Evolutionary conservation across 345 rosid genomes (phyloP), one percentile per base, ranked within the genome.

Genomic region (Euclidium syriacum): DNA sequence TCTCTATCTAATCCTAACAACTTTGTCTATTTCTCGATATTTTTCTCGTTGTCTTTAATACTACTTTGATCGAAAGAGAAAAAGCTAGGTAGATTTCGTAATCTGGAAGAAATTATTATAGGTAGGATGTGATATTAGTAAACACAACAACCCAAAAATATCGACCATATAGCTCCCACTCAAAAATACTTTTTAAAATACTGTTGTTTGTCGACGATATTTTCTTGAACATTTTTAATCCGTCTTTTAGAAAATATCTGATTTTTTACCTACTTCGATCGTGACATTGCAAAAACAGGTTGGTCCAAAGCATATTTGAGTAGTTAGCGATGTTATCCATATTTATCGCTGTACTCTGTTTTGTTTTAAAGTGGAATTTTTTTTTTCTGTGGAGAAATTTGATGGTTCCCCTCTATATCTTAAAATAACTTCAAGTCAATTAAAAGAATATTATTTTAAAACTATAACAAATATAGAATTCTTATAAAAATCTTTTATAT

Each of bases 61-160:
- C 33, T 22, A 15, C 58, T 48, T 57, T 67, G 5, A 34, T 7
- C 16, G 6, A 35, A 66, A 36, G 10, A 26, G 10, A 24, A 34
- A 48, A 47, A 22, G 4, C 4, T 0, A 48, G 33, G 51, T 49
- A 22, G 23, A 40, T 49, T 44, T 49, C 58, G 65, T 32, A 68
- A 50, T 50, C 9, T 23, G 11, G 46, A 32, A 32, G 57, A 54
- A 8, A 18, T 23, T 39, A 18, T 23, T 39, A 58, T 58, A 22
- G 73, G 73, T 68, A 19, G 12, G 72, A 58, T 58, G 38, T 58
- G 73, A 58, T 50, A 30, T 41, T 16, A 29, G 43, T 39, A 48
- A 58, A 14, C 16, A 27, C 47, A 47, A 26, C 26, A 41, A 57
- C 56, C 18, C 10, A 2, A 10, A 44, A 16, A 34, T n/a, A 25